Percentiles rank a stretch among this genome's conserved stretches.
Conservation (phyloP, 106 monocot genomes). For the Agapanthus africanus region DNA sequence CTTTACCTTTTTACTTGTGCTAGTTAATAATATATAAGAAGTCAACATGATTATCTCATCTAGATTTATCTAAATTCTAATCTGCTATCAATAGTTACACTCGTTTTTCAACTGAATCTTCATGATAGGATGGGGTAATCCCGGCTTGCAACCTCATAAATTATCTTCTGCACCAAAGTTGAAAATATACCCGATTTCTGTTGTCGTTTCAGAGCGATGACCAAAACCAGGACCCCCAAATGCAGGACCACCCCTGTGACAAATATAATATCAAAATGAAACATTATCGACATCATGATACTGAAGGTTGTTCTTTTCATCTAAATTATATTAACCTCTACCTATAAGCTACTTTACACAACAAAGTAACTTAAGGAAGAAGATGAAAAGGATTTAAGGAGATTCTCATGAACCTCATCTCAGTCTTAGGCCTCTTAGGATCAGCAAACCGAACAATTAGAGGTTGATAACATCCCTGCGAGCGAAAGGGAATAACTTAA, state of each 20-base stretch:
- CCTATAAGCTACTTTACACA: too few species aligned
- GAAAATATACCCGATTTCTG: slow-evolving; percentile 45
- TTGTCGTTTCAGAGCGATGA: slow-evolving; percentile 58
- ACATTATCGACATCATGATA: too few species aligned
- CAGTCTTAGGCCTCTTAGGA: slow-evolving; percentile 91
- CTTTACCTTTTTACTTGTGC: too few species aligned
- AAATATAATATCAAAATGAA: too few species aligned
- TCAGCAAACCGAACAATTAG: slow-evolving; percentile 97
- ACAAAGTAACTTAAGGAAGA: too few species aligned
- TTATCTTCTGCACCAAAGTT: neutral
- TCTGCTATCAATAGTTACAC: neutral
- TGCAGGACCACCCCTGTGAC: slow-evolving; percentile 89
- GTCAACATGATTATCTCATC: neutral
- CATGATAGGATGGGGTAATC: neutral
- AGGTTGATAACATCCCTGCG: slow-evolving; percentile 93
- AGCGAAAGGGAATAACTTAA: slow-evolving; percentile 9
- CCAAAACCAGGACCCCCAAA: slow-evolving; percentile 97
- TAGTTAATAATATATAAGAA: neutral
- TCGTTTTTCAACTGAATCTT: slow-evolving; percentile 3
- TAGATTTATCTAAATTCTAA: neutral
- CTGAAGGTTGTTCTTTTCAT: too few species aligned
- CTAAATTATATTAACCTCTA: too few species aligned
- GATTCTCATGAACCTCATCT: slow-evolving; percentile 84
- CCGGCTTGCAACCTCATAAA: neutral
- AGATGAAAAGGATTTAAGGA: too few species aligned